Evolutionary conservation across 176 grass and related monocot species (phyloP).

Genomic region (Calamus simplicifolius): DNA sequence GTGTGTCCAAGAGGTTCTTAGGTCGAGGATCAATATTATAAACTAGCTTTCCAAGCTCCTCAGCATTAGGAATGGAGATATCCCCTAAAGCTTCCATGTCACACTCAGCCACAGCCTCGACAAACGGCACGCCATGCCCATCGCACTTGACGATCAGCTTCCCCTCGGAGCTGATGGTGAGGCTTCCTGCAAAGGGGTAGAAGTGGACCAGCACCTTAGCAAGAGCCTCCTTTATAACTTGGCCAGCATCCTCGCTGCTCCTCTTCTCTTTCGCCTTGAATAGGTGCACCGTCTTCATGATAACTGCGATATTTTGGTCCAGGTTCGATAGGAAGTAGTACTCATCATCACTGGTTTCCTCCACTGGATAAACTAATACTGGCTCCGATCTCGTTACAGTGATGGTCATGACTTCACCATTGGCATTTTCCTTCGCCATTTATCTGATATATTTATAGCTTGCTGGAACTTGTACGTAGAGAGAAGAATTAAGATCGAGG

Average conservation of each 20-base stretch:
- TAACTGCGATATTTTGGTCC: slow-evolving; percentile 38
- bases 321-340: slow-evolving; percentile 56
- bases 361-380: slow-evolving; percentile 20
- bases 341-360: slow-evolving; percentile 13
- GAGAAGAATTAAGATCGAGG: too few relatives aligned
- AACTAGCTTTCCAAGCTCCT: slow-evolving; percentile 25
- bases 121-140: slow-evolving; percentile 41
- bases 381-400: slow-evolving; percentile 30
- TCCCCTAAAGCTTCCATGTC: slow-evolving; percentile 17
- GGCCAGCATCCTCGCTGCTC: slow-evolving; percentile 1
- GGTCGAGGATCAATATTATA: slow-evolving; percentile 13
- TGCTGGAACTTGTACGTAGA: too few relatives aligned
- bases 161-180: slow-evolving; percentile 27
- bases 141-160: slow-evolving; percentile 35
- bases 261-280: slow-evolving; percentile 13
- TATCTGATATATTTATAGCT: not conserved
- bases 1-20: slow-evolving; percentile 18
- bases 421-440: slow-evolving; percentile 9
- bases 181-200: slow-evolving; percentile 34
- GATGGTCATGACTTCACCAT: slow-evolving; percentile 8
- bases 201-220: slow-evolving; percentile 44
- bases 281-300: slow-evolving; percentile 64
- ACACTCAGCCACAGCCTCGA: slow-evolving; percentile 25
- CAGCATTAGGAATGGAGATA: slow-evolving; percentile 19
- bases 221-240: slow-evolving; percentile 28